These are phyloP conservation scores for Penicillium sp. DNA, from an alignment of 2,329 filamentous ascomycete species.

Conservation along the genomic window DNA sequence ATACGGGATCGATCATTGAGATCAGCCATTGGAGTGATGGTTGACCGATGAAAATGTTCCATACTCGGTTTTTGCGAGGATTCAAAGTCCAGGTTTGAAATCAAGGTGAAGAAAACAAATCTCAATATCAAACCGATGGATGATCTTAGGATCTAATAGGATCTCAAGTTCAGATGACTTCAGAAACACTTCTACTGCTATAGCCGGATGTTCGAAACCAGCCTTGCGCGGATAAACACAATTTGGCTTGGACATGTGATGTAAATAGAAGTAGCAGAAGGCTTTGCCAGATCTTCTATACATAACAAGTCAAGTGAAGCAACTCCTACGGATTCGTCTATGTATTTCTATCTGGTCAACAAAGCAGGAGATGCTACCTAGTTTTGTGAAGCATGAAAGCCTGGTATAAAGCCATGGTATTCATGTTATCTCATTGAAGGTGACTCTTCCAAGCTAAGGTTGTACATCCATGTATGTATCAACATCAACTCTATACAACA, in stretches of 20 bases:
- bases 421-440: neutral
- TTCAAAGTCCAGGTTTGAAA: neutral
- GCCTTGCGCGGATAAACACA: neutral
- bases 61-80: neutral
- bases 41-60: neutral
- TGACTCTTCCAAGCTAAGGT: neutral
- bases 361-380: neutral
- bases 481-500: neutral
- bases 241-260: neutral
- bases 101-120: neutral
- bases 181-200: neutral
- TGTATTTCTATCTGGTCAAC: conserved; percentile 3
- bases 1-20: neutral
- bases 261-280: neutral
- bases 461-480: neutral
- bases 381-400: neutral
- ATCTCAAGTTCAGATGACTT: neutral
- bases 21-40: neutral
- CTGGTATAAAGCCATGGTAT: neutral
- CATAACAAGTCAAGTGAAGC: neutral
- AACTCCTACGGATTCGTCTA: neutral
- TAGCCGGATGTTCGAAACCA: neutral
- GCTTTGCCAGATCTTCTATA: neutral
- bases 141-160: neutral
- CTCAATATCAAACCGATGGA: neutral